Percentiles rank a stretch among this genome's conserved stretches.
phyloP scores from a whole-genome alignment of 78 protist genomes.

The Speleostelium caveatum region DNA sequence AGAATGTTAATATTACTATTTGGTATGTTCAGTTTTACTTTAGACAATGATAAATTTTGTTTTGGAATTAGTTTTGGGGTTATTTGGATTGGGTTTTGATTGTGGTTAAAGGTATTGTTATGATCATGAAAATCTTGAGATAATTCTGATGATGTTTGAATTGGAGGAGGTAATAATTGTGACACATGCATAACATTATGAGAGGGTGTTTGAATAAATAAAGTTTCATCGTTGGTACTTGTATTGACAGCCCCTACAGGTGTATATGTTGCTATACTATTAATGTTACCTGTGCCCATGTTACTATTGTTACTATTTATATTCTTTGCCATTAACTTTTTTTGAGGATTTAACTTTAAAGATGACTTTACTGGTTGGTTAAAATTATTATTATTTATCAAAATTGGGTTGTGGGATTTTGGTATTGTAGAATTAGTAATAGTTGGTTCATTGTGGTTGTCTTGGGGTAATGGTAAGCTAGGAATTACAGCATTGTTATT shows the following conservation, averaged over 20 bases:
- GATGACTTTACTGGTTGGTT: background rate
- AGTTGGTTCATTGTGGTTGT: background rate
- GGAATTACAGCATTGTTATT: too few relatives aligned
- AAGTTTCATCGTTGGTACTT: background rate
- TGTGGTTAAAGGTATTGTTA: background rate
- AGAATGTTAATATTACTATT: too few relatives aligned
- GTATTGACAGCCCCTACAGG: background rate
- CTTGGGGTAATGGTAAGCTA: background rate
- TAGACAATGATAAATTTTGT: background rate
- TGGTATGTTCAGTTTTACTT: too few relatives aligned
- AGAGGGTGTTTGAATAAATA: background rate
- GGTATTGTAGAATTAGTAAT: background rate
- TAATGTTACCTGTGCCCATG: background rate
- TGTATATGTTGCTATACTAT: background rate
- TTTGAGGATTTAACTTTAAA: too few relatives aligned
- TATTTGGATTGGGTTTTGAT: background rate
- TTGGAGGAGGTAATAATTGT: background rate
- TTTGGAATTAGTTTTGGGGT: background rate
- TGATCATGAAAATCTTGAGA: background rate
- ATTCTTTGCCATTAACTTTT: too few relatives aligned
- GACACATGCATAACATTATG: background rate
- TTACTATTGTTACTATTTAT: too few relatives aligned
- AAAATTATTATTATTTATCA: too few relatives aligned
- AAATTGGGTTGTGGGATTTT: background rate
- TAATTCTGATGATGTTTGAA: background rate